Evolutionary conservation across 2,329 filamentous ascomycete genomes (phyloP).

Genomic region (Sporothrix mexicana): DNA sequence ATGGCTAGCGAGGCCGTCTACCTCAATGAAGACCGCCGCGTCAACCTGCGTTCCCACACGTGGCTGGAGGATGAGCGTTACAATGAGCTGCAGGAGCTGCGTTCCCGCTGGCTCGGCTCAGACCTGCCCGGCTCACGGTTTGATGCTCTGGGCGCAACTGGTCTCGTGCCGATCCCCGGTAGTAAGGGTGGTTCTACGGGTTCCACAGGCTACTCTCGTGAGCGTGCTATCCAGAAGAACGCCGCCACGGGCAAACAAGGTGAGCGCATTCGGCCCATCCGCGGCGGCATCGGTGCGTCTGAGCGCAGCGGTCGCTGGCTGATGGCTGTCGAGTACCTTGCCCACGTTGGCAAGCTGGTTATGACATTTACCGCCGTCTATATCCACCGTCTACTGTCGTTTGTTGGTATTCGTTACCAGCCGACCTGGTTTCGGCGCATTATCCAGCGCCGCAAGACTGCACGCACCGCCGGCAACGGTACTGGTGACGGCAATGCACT

Average conservation of each 20-base stretch:
- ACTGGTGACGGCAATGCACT: constrained; percentile 24
- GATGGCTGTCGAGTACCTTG: constrained; percentile 75
- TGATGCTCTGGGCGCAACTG: constrained; percentile 60
- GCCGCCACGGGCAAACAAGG: constrained; percentile 51
- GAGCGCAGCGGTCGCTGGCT: constrained; percentile 81
- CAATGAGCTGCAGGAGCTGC: constrained; percentile 71
- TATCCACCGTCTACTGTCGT: constrained; percentile 59
- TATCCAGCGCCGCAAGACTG: constrained; percentile 50
- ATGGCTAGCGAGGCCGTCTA: constrained; percentile 97
- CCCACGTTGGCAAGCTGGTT: constrained; percentile 72
- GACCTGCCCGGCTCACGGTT: constrained; percentile 56
- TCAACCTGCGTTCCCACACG: constrained; percentile 76
- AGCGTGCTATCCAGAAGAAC: constrained; percentile 69
- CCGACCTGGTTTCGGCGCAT: constrained; percentile 68
- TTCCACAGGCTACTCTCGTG: constrained; percentile 68
- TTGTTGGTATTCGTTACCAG: constrained; percentile 64
- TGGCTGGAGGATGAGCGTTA: constrained; percentile 92
- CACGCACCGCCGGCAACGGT: constrained; percentile 35
- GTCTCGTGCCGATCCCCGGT: constrained; percentile 60
- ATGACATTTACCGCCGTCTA: constrained; percentile 63
- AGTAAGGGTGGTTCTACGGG: constrained; percentile 46
- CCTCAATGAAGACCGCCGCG: constrained; percentile 80
- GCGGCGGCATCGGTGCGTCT: constrained; percentile 76
- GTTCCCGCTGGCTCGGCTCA: constrained; percentile 57
- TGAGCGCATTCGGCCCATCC: constrained; percentile 50